phyloP scores from a whole-genome alignment of 2,329 filamentous ascomycete genomes.

The Monilinia fructicola region DNA sequence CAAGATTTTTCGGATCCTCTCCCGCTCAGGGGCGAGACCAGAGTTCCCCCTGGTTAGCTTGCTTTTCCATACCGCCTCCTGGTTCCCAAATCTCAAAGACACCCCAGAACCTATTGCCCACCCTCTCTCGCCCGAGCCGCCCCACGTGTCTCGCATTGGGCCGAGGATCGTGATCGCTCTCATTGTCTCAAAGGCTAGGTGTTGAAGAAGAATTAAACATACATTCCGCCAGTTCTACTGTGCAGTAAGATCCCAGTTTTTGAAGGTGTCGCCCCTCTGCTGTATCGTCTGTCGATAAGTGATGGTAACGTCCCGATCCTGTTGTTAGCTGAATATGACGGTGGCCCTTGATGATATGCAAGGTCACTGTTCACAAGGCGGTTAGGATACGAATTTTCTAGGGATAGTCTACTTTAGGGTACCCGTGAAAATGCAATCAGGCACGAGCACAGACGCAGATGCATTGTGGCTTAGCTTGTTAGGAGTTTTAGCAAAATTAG shows the following conservation, averaged over 20 bases:
- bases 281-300: background rate
- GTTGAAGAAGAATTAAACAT: background rate
- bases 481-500: constrained; percentile 6
- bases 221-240: background rate
- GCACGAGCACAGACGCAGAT: constrained; percentile 5
- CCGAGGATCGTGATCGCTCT: constrained; percentile 7
- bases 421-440: constrained; percentile 8
- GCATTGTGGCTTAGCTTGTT: constrained; percentile 22
- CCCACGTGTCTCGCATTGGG: constrained; percentile 21
- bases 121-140: constrained; percentile 7
- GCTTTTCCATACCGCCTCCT: constrained; percentile 14
- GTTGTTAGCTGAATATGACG: constrained; percentile 3
- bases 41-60: constrained; percentile 8
- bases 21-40: constrained; percentile 24
- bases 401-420: constrained; percentile 6
- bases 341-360: constrained; percentile 7
- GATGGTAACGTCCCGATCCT: background rate
- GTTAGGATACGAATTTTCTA: constrained; percentile 14
- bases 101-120: background rate
- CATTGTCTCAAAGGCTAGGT: constrained; percentile 11
- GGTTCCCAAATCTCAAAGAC: constrained; percentile 2
- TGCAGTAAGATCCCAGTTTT: background rate
- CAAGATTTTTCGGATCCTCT: constrained; percentile 25
- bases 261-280: background rate
- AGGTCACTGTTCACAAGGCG: constrained; percentile 18